phyloP scores from a whole-genome alignment of 1,284 basidiomycete species.

The Rhodotorula sp. region DNA sequence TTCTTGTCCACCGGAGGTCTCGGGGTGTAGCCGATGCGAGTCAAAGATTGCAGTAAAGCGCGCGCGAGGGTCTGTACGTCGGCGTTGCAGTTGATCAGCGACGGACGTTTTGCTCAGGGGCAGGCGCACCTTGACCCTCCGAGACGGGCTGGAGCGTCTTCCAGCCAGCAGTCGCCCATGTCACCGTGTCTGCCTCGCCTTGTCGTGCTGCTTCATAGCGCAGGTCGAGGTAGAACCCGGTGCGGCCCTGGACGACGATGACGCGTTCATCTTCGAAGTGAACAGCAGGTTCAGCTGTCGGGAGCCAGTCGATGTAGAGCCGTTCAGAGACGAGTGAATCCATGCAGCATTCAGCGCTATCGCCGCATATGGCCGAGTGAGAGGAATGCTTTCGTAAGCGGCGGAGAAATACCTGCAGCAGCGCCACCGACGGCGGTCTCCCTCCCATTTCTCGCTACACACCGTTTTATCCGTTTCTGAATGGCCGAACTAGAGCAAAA shows the following conservation, averaged over 20 bases:
- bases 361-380: too few relatives aligned
- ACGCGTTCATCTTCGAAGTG: background rate
- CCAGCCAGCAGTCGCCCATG: conserved; percentile 23
- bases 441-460: background rate
- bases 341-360: background rate
- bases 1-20: background rate
- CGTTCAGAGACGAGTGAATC: conserved; percentile 17
- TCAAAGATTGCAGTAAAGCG: conserved; percentile 18
- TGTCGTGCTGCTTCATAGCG: background rate
- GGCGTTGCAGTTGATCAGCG: background rate
- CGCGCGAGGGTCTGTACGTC: background rate
- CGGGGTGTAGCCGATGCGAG: background rate
- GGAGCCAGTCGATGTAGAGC: conserved; percentile 13
- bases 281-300: background rate
- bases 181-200: background rate
- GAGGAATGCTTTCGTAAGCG: background rate
- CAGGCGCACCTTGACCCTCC: conserved; percentile 1
- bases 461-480: background rate
- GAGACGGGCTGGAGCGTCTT: conserved; percentile 5
- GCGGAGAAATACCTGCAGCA: background rate
- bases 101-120: background rate
- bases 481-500: background rate
- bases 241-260: conserved; percentile 7
- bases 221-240: conserved; percentile 26
- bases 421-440: background rate